phyloP scores from a whole-genome alignment of 768 basidiomycete species.

The Pleurotus djamor region DNA sequence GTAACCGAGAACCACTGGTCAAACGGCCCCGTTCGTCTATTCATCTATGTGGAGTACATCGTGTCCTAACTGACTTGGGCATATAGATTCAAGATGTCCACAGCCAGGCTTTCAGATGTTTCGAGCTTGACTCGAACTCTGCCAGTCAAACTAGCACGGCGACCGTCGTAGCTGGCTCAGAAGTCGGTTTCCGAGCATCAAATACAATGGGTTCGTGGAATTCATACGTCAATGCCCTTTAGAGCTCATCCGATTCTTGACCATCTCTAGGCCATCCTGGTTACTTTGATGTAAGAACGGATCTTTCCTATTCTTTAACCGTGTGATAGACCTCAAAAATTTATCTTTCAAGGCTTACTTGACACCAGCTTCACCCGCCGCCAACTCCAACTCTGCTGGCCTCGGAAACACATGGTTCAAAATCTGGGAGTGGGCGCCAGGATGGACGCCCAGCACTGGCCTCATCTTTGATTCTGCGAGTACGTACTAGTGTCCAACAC shows the following conservation, averaged over 20 bases:
- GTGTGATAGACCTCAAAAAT: too few species aligned
- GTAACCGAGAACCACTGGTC: slow-evolving; percentile 31
- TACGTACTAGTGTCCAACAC: too few species aligned
- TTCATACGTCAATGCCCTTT: neutral
- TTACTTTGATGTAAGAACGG: slow-evolving; percentile 12
- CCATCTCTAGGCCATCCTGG: slow-evolving; percentile 28
- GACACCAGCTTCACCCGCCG: slow-evolving; percentile 26
- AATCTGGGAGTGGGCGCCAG: slow-evolving; percentile 38
- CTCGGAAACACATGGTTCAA: slow-evolving; percentile 43
- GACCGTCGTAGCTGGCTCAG: slow-evolving; percentile 27
- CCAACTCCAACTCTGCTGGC: slow-evolving; percentile 35
- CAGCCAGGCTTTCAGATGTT: slow-evolving; percentile 32
- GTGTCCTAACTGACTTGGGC: neutral
- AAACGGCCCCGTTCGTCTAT: slow-evolving; percentile 23
- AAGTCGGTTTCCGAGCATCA: slow-evolving; percentile 27
- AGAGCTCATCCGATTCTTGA: neutral
- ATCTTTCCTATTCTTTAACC: neutral
- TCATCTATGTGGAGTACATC: neutral
- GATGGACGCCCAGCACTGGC: slow-evolving; percentile 24
- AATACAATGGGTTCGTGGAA: slow-evolving; percentile 23
- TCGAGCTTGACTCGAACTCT: slow-evolving; percentile 25
- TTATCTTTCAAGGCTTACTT: slow-evolving; percentile 31
- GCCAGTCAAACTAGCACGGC: slow-evolving; percentile 24
- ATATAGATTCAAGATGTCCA: slow-evolving; percentile 32
- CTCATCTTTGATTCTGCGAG: slow-evolving; percentile 26